A percentile compares a stretch with the other conserved stretches of the same genome.
phyloP scores from a whole-genome alignment of 176 grass and related monocot genomes.

The Ananas comosus region DNA sequence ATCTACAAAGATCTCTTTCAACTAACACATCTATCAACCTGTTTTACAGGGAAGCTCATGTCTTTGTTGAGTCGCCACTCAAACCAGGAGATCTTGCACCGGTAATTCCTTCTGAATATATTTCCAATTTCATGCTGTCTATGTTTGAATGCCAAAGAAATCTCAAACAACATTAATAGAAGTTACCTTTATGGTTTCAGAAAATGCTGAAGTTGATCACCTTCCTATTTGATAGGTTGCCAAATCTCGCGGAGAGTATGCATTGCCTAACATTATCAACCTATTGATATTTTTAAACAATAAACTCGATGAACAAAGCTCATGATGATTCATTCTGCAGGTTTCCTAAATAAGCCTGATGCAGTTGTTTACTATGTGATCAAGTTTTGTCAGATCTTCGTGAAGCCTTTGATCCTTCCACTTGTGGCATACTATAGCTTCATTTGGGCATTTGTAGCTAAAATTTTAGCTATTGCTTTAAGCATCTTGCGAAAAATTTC shows the following conservation, averaged over 20 bases:
- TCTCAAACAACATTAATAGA: conserved; percentile 1
- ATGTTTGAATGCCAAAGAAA: background rate
- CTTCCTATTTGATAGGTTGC: conserved; percentile 47
- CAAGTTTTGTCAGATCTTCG: conserved; percentile 35
- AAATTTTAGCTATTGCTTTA: conserved; percentile 27
- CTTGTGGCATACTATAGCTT: conserved; percentile 46
- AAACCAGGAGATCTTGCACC: conserved; percentile 49
- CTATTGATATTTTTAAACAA: conserved; percentile 6
- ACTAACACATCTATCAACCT: background rate
- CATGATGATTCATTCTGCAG: conserved; percentile 35
- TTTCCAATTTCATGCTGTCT: background rate
- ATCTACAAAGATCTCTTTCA: no score
- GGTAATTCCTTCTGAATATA: conserved; percentile 30
- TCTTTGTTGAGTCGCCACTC: conserved; percentile 57
- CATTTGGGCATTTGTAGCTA: conserved; percentile 33
- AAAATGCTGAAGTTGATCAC: conserved; percentile 42
- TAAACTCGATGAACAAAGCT: conserved; percentile 13
- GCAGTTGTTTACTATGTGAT: conserved; percentile 17
- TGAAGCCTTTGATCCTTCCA: conserved; percentile 43
- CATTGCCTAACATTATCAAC: conserved; percentile 11
- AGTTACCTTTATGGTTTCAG: conserved; percentile 45
- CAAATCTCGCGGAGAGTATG: conserved; percentile 49
- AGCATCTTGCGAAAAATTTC: conserved; percentile 21
- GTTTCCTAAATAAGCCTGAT: conserved; percentile 56
- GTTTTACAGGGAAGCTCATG: conserved; percentile 45